Evolutionary conservation across 2,329 filamentous ascomycete species (phyloP), one percentile per base, ranked within the genome.

Genomic region (Cordyceps farinosa): DNA sequence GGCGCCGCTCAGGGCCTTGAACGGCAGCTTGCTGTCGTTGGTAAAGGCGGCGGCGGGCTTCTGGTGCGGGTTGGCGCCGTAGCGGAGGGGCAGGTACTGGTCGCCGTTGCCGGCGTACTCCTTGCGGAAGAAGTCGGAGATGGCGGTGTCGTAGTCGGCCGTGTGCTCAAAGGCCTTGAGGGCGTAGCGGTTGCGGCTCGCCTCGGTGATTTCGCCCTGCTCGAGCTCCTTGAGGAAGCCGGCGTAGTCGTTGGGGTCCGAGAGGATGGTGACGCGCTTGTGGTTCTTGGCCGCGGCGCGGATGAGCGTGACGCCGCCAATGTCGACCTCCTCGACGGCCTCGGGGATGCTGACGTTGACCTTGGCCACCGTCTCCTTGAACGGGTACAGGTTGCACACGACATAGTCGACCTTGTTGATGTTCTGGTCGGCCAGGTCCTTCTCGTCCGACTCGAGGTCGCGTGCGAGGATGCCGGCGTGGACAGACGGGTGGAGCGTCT

Each of bases 121-220:
- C 84, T 96, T 94, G 75, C 95, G 90, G 87, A 99, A 99, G 83
- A 97, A 99, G 72, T 91, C 91, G 42, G 94, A 90, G 75, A 99
- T 99, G 70, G 95, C 91, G 50, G 87, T 85, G 76, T 99, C 95
- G 77, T 99, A 99, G 77, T 97, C 92, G 68, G 95, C 92, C 45
- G 95, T 99, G 79, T 98, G 95, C 80, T 97, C 92, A 74, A 99
- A 99, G 17, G 95, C 95, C 85, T 99, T 99, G 72, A 98, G 86
- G 32, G 95, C 94, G 74, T 97, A 97, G 64, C 87, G 82, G 76
- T 96, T 92, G 69, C 93, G 89, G 82, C 88, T 96, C 65, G 86
- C 82, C 75, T 96, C 91, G 61, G 90, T 88, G 71, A 99, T 89
- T 75, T 94, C 91, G 66, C 93, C 94, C 68, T 89, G 82, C 77